Percentiles rank a stretch among this genome's conserved stretches.
Conservation (phyloP, 23 red algal genomes). For the Gracilaria domingensis region DNA sequence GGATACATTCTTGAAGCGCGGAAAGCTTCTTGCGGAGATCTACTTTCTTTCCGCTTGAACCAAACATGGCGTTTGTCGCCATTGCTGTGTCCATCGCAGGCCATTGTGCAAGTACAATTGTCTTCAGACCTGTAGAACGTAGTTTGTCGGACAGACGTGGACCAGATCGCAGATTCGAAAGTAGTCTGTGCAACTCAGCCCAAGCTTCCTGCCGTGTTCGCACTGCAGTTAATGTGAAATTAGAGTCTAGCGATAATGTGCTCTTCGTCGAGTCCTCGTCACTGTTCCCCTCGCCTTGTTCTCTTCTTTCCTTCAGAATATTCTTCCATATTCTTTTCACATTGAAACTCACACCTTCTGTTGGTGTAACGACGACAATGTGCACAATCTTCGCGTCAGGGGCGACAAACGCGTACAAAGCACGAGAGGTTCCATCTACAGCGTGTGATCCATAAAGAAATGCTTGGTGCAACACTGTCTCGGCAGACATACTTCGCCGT, state of each 20-base stretch:
- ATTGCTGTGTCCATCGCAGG: conserved; percentile 53
- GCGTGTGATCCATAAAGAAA: conserved; percentile 79
- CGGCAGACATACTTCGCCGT: not conserved
- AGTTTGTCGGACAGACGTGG: conserved; percentile 25
- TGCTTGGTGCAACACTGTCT: conserved; percentile 57
- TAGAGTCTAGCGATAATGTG: conserved; percentile 41
- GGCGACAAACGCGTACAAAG: conserved; percentile 63
- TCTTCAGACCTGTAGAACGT: conserved; percentile 48
- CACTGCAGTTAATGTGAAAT: conserved; percentile 38
- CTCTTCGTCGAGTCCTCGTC: not conserved
- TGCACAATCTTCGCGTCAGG: conserved; percentile 64
- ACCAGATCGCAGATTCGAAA: conserved; percentile 53
- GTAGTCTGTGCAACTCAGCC: conserved; percentile 34
- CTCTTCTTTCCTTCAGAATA: conserved; percentile 22
- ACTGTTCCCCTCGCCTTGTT: not conserved
- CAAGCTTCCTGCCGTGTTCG: conserved; percentile 55
- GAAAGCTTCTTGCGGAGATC: conserved; percentile 12
- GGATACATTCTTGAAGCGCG: conserved; percentile 65
- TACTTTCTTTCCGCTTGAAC: conserved; percentile 19
- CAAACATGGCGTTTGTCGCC: conserved; percentile 26
- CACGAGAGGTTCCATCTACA: conserved; percentile 61
- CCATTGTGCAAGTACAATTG: conserved; percentile 63
- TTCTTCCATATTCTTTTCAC: conserved; percentile 54
- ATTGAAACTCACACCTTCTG: conserved; percentile 36
- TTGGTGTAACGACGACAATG: conserved; percentile 63